Conservation (phyloP, 2,329 filamentous ascomycete genomes). For the Drechslerella dactyloides region DNA sequence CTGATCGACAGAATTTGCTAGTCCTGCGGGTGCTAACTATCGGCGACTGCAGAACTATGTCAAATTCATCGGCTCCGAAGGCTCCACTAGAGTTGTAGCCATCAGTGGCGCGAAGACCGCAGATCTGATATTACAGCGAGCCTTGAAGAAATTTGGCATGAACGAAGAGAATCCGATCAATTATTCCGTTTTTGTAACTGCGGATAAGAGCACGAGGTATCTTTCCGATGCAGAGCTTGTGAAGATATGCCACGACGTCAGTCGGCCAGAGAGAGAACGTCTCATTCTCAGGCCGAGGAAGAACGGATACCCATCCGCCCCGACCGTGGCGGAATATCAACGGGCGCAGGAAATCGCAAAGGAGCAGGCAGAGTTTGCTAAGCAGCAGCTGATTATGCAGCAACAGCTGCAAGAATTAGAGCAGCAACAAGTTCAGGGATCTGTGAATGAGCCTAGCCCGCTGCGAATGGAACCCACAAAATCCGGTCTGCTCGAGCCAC, state of each 20-base stretch:
- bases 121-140: constrained; percentile 90
- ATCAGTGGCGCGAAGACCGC: constrained; percentile 89
- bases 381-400: constrained; percentile 38
- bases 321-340: constrained; percentile 82
- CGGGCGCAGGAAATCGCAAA: constrained; percentile 86
- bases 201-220: constrained; percentile 65
- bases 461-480: constrained; percentile 31
- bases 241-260: constrained; percentile 85
- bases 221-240: constrained; percentile 78
- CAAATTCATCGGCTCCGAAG: constrained; percentile 67
- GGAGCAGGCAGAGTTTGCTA: constrained; percentile 72
- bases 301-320: constrained; percentile 78
- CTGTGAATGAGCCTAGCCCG: constrained; percentile 5
- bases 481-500: constrained; percentile 28
- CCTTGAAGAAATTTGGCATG: constrained; percentile 83
- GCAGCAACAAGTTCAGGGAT: constrained; percentile 15
- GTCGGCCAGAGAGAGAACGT: constrained; percentile 83
- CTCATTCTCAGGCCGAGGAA: constrained; percentile 74
- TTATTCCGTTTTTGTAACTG: constrained; percentile 94
- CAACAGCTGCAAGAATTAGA: constrained; percentile 28
- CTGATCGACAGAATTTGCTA: constrained; percentile 15
- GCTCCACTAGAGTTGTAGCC: constrained; percentile 90
- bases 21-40: constrained; percentile 43
- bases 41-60: constrained; percentile 53
- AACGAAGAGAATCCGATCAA: constrained; percentile 91